phyloP scores from a whole-genome alignment of 1,139 yeast species.

The Debaryomyces subglobosus region DNA sequence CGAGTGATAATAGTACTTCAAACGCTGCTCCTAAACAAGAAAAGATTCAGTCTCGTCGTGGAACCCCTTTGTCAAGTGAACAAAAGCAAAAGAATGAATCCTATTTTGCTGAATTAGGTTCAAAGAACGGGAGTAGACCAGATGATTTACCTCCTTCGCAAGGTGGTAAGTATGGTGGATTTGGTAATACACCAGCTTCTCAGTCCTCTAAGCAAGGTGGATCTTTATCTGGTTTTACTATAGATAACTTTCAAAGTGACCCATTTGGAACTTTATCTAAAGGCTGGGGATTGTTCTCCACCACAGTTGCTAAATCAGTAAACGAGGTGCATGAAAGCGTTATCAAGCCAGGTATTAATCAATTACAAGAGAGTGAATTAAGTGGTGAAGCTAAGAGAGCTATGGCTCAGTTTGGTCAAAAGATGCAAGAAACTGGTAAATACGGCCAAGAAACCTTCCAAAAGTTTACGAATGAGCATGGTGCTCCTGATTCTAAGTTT shows the following conservation, averaged over 20 bases:
- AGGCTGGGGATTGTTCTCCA: constrained; percentile 93
- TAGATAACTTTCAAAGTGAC: constrained; percentile 80
- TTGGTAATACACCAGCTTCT: constrained; percentile 74
- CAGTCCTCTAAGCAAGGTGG: constrained; percentile 27
- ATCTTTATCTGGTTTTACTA: constrained; percentile 56
- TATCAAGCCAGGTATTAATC: constrained; percentile 84
- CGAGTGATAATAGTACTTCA: constrained; percentile 13
- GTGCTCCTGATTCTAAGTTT: constrained; percentile 48
- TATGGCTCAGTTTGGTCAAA: constrained; percentile 93
- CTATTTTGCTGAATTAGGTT: constrained; percentile 80
- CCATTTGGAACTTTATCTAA: constrained; percentile 86
- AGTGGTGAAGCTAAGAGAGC: constrained; percentile 85
- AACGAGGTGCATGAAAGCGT: constrained; percentile 85
- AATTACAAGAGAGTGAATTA: constrained; percentile 78
- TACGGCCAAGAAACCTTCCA: constrained; percentile 70
- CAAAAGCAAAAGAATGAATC: constrained; percentile 72
- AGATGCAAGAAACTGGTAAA: constrained; percentile 85
- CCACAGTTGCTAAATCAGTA: constrained; percentile 79
- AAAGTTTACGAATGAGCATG: constrained; percentile 56
- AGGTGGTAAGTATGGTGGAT: constrained; percentile 92
- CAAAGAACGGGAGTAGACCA: constrained; percentile 71
- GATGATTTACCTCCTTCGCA: constrained; percentile 86
- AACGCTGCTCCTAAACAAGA: constrained; percentile 24
- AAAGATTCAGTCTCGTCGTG: constrained; percentile 46
- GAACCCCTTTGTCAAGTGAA: constrained; percentile 36